A percentile compares a stretch with the other conserved stretches of the same genome.
Evolutionary conservation across 768 basidiomycete species (phyloP).

Genomic region (Macrolepiota albuminosa): DNA sequence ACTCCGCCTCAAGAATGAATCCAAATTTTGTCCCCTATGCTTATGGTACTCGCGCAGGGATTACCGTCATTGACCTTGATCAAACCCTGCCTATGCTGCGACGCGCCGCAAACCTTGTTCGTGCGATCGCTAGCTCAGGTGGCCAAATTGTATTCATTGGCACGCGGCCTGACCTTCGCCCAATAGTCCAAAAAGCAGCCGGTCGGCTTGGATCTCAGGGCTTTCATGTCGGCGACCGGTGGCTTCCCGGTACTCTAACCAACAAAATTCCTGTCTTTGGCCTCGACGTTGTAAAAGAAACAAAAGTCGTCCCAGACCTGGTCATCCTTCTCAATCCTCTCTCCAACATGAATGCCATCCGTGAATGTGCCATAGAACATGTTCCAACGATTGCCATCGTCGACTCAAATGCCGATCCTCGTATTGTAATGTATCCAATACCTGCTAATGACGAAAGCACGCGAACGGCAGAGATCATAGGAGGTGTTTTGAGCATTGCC

Average conservation of each 20-base stretch:
- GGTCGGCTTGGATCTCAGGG: conserved; percentile 75
- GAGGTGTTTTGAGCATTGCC: conserved; percentile 87
- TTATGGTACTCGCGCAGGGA: conserved; percentile 84
- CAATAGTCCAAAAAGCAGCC: conserved; percentile 73
- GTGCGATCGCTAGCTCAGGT: conserved; percentile 72
- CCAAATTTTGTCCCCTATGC: conserved; percentile 89
- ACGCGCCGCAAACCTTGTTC: conserved; percentile 83
- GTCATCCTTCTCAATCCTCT: conserved; percentile 90
- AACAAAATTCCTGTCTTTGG: conserved; percentile 77
- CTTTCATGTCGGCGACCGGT: conserved; percentile 81
- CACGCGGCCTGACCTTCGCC: conserved; percentile 73
- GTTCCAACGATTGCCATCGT: conserved; percentile 93
- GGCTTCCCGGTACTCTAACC: conserved; percentile 94
- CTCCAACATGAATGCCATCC: conserved; percentile 78
- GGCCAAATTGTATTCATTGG: conserved; percentile 91
- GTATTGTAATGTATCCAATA: conserved; percentile 96
- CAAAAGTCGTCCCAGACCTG: conserved; percentile 75
- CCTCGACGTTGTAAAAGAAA: conserved; percentile 43
- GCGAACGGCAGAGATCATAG: conserved; percentile 85
- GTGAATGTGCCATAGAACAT: conserved; percentile 85
- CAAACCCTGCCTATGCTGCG: conserved; percentile 89
- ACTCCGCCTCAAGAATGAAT: conserved; percentile 78
- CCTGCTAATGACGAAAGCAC: conserved; percentile 97
- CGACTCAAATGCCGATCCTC: conserved; percentile 94
- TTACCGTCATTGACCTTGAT: conserved; percentile 94